A percentile compares a stretch with the other conserved stretches of the same genome.
Conservation (phyloP, 129 eudicot species). For the Flaveria trinervia region DNA sequence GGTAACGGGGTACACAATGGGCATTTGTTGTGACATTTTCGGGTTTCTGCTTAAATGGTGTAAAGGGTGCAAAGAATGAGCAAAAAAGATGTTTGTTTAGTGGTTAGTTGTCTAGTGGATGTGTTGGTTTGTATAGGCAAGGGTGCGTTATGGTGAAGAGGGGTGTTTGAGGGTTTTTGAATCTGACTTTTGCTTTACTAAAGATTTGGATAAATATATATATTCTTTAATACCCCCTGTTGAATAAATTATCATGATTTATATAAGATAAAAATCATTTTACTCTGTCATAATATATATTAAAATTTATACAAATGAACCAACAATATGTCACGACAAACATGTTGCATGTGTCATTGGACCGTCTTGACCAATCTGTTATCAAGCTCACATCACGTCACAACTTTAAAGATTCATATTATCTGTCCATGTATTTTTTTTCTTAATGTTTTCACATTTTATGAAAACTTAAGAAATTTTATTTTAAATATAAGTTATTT, state of each 20-base stretch:
- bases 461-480: no score
- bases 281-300: not conserved
- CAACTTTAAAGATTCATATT: no score
- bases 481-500: no score
- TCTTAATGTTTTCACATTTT: no score
- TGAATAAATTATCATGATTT: not conserved
- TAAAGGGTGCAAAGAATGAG: constrained; percentile 12
- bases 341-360: not conserved
- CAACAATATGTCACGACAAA: not conserved
- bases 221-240: constrained; percentile 13
- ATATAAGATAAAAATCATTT: not conserved
- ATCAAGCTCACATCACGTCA: not conserved
- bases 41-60: not conserved
- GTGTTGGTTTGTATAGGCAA: constrained; percentile 30
- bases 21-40: constrained; percentile 47
- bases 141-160: constrained; percentile 34
- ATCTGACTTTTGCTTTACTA: constrained; percentile 44
- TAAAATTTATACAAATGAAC: not conserved
- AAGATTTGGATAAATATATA: constrained; percentile 35
- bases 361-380: not conserved
- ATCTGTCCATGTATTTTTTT: not conserved
- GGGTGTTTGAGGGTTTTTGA: constrained; percentile 45
- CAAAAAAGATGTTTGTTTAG: constrained; percentile 21
- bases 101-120: constrained; percentile 11
- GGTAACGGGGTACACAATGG: constrained; percentile 35